Percentiles rank a stretch among this genome's conserved stretches.
Evolutionary conservation across 2,329 filamentous ascomycete genomes (phyloP).

Genomic region (Microsporum canis): DNA sequence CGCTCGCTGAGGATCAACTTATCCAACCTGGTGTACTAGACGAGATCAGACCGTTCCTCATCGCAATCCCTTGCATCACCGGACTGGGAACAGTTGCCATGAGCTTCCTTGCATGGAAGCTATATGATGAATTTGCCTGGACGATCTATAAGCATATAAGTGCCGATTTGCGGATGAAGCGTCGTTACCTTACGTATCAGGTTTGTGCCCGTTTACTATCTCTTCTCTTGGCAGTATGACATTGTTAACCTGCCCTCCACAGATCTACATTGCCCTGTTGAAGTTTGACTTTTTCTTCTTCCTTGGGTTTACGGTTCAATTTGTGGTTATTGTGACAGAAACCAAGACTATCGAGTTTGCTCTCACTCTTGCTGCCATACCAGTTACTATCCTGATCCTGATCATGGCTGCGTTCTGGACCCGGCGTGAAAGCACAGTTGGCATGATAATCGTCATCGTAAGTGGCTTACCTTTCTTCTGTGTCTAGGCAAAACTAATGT

Average conservation of each 20-base stretch:
- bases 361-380: conserved; percentile 79
- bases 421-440: conserved; percentile 64
- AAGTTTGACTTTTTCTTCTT: conserved; percentile 99
- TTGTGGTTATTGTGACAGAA: conserved; percentile 77
- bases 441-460: conserved; percentile 66
- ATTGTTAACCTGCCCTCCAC: background rate
- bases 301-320: conserved; percentile 95
- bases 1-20: conserved; percentile 38
- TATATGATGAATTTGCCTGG: conserved; percentile 98
- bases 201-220: conserved; percentile 39
- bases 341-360: conserved; percentile 63
- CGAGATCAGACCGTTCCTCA: conserved; percentile 60
- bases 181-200: conserved; percentile 92
- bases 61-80: conserved; percentile 77
- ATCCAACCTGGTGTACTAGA: conserved; percentile 52
- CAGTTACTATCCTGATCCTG: conserved; percentile 80
- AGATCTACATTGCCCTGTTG: conserved; percentile 95
- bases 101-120: conserved; percentile 74
- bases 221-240: background rate
- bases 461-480: conserved; percentile 18
- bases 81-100: conserved; percentile 62
- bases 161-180: conserved; percentile 92
- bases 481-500: background rate
- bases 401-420: conserved; percentile 76
- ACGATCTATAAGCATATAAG: conserved; percentile 99